Evolutionary conservation across 2,329 filamentous ascomycete genomes (phyloP), one percentile per base, ranked within the genome.

Genomic region (Aspergillus quadricinctus): DNA sequence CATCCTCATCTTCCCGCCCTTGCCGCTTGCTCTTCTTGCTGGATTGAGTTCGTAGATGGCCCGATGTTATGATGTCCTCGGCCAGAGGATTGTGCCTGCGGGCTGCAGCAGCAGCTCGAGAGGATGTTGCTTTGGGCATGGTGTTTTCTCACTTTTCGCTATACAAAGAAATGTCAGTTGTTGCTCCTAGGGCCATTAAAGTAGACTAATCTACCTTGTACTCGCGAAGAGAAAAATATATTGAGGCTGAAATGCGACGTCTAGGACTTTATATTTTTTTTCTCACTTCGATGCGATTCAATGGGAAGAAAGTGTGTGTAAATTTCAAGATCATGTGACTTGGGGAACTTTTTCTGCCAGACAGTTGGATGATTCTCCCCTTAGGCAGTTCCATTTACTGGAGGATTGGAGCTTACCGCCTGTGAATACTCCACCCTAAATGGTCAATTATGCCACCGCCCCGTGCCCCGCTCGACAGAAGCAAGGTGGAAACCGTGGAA

Each of bases 41-140:
- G 29, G 85, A 81, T 80, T 92, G 87, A 71, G 86, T 86, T 77
- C 92, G 85, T 68, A 93, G 73, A 63, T 87, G 79, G 58, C 87
- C 81, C 56, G 87, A 82, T 64, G 90, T 81, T 65, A 88, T 76
- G 70, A 97, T 81, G 68, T 97, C 94, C 69, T 96, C 89, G 66
- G 93, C 88, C 58, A 99, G 88, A 43, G 93, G 92, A 65, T 95
- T 95, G 77, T 97, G 93, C 62, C 90, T 86, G 68, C 88, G 85
- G 58, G 80, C 80, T 56, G 66, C 64, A 80, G 80, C 70, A 81
- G 84, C 63, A 72, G 77, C 56, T 80, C 80, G 63, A 75, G 78
- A 63, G 79, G 83, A 83, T 28, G 80, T 83, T 50, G 88, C 86
- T 79, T 96, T 96, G 40, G 92, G 91, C 92, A 96, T 96, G 58